phyloP scores from a whole-genome alignment of 1,139 yeast species.

The Protomyces inouyei region DNA sequence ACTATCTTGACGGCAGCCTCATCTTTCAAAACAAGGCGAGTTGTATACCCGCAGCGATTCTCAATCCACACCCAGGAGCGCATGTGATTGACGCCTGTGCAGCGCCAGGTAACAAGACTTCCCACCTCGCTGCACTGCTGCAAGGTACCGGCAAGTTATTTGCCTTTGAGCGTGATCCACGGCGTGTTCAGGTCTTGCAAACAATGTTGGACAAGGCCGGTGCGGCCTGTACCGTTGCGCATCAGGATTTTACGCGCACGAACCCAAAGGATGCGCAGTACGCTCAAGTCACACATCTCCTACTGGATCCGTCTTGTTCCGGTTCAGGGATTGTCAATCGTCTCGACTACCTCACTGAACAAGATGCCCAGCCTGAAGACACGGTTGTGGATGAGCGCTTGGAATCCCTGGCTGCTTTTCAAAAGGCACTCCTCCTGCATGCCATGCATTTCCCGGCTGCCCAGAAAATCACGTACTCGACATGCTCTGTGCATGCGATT shows the following conservation, averaged over 20 bases:
- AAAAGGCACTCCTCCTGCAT: conserved; percentile 77
- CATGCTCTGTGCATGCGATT: conserved; percentile 89
- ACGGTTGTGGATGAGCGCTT: conserved; percentile 50
- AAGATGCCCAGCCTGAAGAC: conserved; percentile 33
- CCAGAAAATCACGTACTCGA: conserved; percentile 77
- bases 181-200: conserved; percentile 64
- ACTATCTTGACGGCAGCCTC: conserved; percentile 64
- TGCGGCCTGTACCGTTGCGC: conserved; percentile 66
- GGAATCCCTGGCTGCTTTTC: conserved; percentile 73
- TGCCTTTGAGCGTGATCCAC: conserved; percentile 83
- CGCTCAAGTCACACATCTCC: conserved; percentile 58
- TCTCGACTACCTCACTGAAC: conserved; percentile 47
- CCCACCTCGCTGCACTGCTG: conserved; percentile 72
- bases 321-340: conserved; percentile 97
- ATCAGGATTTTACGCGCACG: conserved; percentile 74
- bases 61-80: conserved; percentile 54
- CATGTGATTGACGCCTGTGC: conserved; percentile 87
- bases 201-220: conserved; percentile 81
- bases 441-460: conserved; percentile 79
- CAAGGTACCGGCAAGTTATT: conserved; percentile 45
- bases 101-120: conserved; percentile 97
- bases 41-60: conserved; percentile 87
- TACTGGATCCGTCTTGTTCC: conserved; percentile 96
- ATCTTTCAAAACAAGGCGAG: conserved; percentile 96
- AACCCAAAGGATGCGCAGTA: conserved; percentile 49